These are phyloP conservation scores for Rhizophagus prolifer DNA, from an alignment of 192 early-diverging fungal genomes.

Conservation along the genomic window DNA sequence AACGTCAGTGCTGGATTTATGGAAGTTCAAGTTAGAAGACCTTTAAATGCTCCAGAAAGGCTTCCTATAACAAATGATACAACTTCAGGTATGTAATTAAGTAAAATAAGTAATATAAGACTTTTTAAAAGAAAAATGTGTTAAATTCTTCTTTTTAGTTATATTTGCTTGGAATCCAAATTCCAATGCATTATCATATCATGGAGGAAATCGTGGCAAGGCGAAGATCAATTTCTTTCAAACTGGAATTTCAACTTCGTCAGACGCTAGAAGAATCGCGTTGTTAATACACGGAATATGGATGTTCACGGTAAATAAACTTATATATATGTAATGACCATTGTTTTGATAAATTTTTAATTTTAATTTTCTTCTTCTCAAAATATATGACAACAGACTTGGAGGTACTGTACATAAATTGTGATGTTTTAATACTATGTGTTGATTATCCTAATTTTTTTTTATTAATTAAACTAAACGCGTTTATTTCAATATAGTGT, in stretches of 20 bases:
- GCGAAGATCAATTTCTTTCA: conserved; percentile 6
- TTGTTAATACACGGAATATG: conserved; percentile 14
- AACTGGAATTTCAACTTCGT: neutral
- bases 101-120: no score
- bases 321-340: conserved; percentile 8
- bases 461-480: neutral
- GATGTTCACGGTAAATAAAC: no score
- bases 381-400: neutral
- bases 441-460: neutral
- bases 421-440: neutral
- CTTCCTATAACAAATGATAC: neutral
- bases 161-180: conserved; percentile 1
- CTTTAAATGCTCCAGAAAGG: neutral
- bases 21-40: neutral
- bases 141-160: neutral
- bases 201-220: neutral
- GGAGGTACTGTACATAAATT: neutral
- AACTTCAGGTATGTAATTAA: neutral
- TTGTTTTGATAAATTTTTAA: conserved; percentile 3
- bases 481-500: neutral
- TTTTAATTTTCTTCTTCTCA: neutral
- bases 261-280: neutral
- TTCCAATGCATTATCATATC: neutral
- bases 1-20: neutral
- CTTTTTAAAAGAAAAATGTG: neutral